Base-by-base conservation (phyloP, 148 eudicot species). In the Arctostaphylos glauca region DNA sequence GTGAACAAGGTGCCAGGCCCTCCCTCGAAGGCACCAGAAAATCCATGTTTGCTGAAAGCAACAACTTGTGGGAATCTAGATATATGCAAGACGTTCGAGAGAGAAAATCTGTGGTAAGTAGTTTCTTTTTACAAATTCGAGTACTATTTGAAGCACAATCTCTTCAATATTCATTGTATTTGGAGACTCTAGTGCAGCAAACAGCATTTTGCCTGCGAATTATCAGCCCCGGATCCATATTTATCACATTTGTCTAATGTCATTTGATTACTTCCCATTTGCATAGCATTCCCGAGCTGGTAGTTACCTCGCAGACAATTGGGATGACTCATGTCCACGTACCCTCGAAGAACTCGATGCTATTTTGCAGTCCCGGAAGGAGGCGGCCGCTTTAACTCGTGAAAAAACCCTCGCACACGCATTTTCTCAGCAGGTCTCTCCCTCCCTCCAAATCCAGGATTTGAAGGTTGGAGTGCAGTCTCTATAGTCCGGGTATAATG, bases 11-110 rank as follows among this genome's bases (percentile, higher is more conserved):
- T 5, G 84, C 90, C 41, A 88, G 89, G 71, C 87, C 86, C 50
- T 92, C 94, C 10, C 91, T 90, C n/a, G 96, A 90, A 52, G 90
- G 82, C 41, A 83, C 84, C 46, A 72, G 98, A 49, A 92, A 85
- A 80, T 95, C 98, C n/a, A 92, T 91, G 92, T 92, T 91, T 83
- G 91, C 93, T 44, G 94, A 95, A 59, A 88, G 86, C 78, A 86
- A 78, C 56, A 89, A 88, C 85, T 76, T 93, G 7, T 90, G 95
- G 95, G 94, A 91, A 49, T 87, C 91, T 67, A 84, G 83, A 84
- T 89, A 90, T 80, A 81, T 86, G 77, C 90, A 87, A 83, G 92
- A 92, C 62, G 83, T 92, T 46, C 84, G 88, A 49, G 89, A 84
- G 14, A 93, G 94, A 47, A 94, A 83, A 68, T 88, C 96, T 38